Conservation (phyloP, 768 basidiomycete genomes). For the Tylopilus sp. region DNA sequence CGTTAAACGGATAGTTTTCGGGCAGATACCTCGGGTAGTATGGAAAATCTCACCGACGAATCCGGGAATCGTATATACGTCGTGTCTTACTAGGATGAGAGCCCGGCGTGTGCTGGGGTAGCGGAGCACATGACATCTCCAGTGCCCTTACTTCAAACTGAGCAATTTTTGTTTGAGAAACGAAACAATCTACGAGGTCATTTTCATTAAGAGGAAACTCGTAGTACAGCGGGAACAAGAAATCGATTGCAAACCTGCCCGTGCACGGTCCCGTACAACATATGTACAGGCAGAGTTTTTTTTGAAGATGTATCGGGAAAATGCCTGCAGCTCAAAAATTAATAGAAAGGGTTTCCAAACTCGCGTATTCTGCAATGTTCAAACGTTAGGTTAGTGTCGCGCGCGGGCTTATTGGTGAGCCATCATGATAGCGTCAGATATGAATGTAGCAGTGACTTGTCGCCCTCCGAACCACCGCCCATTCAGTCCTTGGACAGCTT, state of each 20-base stretch:
- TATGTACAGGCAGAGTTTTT: slow-evolving; percentile 31
- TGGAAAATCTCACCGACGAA: slow-evolving; percentile 8
- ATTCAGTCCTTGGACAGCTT: slow-evolving; percentile 86
- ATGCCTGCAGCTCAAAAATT: slow-evolving; percentile 31
- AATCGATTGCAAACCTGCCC: slow-evolving; percentile 40
- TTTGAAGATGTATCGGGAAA: slow-evolving; percentile 30
- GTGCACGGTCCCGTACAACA: slow-evolving; percentile 29
- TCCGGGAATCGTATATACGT: neutral
- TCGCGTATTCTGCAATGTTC: slow-evolving; percentile 28
- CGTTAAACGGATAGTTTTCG: neutral
- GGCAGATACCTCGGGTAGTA: neutral
- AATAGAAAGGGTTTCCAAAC: slow-evolving; percentile 22
- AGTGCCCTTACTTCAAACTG: slow-evolving; percentile 18
- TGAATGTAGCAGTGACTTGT: slow-evolving; percentile 82
- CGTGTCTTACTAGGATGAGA: neutral
- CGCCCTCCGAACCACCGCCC: slow-evolving; percentile 97
- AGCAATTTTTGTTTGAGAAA: slow-evolving; percentile 22
- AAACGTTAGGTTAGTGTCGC: slow-evolving; percentile 25
- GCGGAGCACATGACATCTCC: slow-evolving; percentile 4
- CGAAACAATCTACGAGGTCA: slow-evolving; percentile 32
- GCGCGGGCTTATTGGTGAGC: slow-evolving; percentile 63
- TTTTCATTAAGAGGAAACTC: slow-evolving; percentile 33
- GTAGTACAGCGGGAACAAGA: slow-evolving; percentile 28
- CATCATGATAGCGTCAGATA: slow-evolving; percentile 92
- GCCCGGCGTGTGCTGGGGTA: neutral